These are phyloP conservation scores for Tilletiaria anomala DNA, from an alignment of 1,284 basidiomycete genomes.

Conservation along the genomic window DNA sequence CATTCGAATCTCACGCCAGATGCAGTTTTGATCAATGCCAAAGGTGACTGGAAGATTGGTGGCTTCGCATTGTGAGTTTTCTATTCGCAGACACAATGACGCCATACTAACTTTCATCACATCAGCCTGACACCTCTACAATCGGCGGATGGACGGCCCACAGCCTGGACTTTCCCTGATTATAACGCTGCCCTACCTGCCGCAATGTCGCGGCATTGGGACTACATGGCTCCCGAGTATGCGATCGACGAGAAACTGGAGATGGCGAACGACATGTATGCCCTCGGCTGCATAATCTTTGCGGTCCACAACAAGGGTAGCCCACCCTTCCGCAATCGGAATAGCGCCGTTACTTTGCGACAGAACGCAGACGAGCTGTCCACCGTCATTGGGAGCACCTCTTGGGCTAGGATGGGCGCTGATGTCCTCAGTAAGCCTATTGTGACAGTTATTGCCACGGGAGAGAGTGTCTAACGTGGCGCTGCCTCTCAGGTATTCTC, in stretches of 20 bases:
- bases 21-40: constrained; percentile 25
- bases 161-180: constrained; percentile 75
- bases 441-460: neutral
- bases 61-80: constrained; percentile 69
- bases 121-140: constrained; percentile 66
- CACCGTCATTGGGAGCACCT: constrained; percentile 9
- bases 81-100: too few relatives aligned
- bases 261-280: constrained; percentile 84
- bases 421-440: constrained; percentile 15
- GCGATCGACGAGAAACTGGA: constrained; percentile 72
- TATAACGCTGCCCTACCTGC: constrained; percentile 65
- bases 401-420: constrained; percentile 19
- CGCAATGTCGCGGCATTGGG: constrained; percentile 78
- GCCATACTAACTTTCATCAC: too few relatives aligned
- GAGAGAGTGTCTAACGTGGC: neutral
- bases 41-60: constrained; percentile 97
- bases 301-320: constrained; percentile 60
- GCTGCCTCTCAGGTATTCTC: constrained; percentile 9
- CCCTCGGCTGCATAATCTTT: constrained; percentile 77
- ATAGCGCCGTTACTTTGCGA: constrained; percentile 62
- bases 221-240: constrained; percentile 90
- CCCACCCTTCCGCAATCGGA: constrained; percentile 75
- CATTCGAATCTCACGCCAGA: constrained; percentile 77
- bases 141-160: constrained; percentile 55
- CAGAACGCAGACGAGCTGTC: constrained; percentile 53